A percentile compares a stretch with the other conserved stretches of the same genome.
Conservation (phyloP, 2,329 filamentous ascomycete genomes). For the Phoma sp. region DNA sequence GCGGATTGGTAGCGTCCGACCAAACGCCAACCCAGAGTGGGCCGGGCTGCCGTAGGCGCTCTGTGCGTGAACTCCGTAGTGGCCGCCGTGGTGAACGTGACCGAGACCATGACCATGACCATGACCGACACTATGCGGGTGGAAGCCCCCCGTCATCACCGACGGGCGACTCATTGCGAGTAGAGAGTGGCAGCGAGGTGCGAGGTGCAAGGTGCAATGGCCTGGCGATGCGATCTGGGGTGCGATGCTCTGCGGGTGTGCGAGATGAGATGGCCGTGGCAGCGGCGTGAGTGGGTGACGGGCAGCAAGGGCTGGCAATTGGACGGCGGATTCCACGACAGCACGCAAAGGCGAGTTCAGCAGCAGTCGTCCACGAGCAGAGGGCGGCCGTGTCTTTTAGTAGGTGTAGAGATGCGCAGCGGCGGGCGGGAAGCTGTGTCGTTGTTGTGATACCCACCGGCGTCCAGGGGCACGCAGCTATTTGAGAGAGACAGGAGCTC, state of each 20-base stretch:
- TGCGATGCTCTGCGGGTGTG: slow-evolving; percentile 17
- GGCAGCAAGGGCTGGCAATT: slow-evolving; percentile 31
- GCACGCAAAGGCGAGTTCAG: slow-evolving; percentile 13
- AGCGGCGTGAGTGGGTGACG: slow-evolving; percentile 29
- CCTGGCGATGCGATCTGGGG: slow-evolving; percentile 12
- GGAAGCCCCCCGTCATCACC: slow-evolving; percentile 37
- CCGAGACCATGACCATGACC: slow-evolving; percentile 16
- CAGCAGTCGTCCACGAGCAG: slow-evolving; percentile 40
- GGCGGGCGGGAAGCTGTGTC: slow-evolving; percentile 44
- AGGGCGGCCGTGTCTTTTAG: slow-evolving; percentile 45
- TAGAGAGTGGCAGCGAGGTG: slow-evolving; percentile 6
- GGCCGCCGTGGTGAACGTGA: slow-evolving; percentile 16
- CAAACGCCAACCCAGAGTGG: slow-evolving; percentile 43
- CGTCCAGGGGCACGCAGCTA: slow-evolving; percentile 48
- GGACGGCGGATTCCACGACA: slow-evolving; percentile 42
- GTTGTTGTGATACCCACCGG: slow-evolving; percentile 46
- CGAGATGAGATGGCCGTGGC: slow-evolving; percentile 12
- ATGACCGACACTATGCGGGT: slow-evolving; percentile 20
- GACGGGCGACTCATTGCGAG: slow-evolving; percentile 39
- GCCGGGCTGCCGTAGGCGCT: slow-evolving; percentile 30
- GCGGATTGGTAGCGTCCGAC: slow-evolving; percentile 51
- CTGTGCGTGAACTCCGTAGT: slow-evolving; percentile 33
- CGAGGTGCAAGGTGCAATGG: slow-evolving; percentile 10
- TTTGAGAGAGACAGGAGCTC: slow-evolving; percentile 45
- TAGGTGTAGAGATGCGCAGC: slow-evolving; percentile 44